Base-by-base conservation (phyloP, 108 stramenopile genomes). In the Poteriospumella lacustris region DNA sequence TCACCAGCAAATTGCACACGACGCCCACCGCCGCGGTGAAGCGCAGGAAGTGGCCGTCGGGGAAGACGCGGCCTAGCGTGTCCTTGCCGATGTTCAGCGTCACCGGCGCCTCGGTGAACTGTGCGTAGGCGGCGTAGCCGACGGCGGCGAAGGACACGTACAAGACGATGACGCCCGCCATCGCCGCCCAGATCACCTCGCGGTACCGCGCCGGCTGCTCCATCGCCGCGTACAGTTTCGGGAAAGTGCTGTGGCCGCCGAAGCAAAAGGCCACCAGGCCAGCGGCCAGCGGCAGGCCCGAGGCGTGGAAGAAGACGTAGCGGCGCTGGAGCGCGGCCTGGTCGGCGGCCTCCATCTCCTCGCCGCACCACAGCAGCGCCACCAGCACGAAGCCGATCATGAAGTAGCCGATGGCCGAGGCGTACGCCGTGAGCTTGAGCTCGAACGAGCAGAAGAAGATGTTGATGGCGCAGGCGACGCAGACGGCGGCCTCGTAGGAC, bases 201-300 rank as follows among this genome's bases (percentile, higher is more conserved):
- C 19, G 19, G 39, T 68, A 68, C 19, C 64, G 64, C 15, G 34
- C 38, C 19, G 19, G 19, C 64, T 68, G 19, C 15, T 15, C 28
- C 64, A 68, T 68, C 19, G 64, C 12, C 24, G 19, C 15, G 39
- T 68, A 68, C 28, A 68, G 12, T 19, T 68, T 68, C 19, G 64
- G 64, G 36, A 68, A 68, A 36, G 64, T 19, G 19, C 28, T 19
- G 36, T 68, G 64, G 36, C 64, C 64, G 36, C 64, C 64, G 36
- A 68, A 68, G 64, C 64, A 68, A 40, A 39, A 68, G 12, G 64
- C 64, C 36, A 68, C 24, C 36, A 68, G 19, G 12, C 64, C 64
- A 68, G 24, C 19, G 15, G 64, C 12, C 15, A 68, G 39, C 36
- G 64, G 64, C 19, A 39, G 15, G 15, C 64, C 64, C 19, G 64